Conservation (phyloP, 2,329 filamentous ascomycete species). For the Neofusicoccum kwambonambiense region DNA sequence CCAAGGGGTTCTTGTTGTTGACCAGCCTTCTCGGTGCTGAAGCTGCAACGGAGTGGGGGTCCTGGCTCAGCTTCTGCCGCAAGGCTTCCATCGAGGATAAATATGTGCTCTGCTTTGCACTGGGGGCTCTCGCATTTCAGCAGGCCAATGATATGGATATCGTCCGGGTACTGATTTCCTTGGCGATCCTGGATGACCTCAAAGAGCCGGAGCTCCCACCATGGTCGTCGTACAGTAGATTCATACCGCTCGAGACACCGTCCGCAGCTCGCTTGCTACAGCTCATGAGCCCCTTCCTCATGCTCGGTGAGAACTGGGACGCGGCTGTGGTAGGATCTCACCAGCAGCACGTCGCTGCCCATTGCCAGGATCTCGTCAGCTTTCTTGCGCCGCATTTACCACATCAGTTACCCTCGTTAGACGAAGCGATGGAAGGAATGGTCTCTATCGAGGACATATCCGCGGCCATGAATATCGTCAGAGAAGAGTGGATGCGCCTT, state of each 20-base stretch:
- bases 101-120: constrained; percentile 48
- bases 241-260: constrained; percentile 37
- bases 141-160: constrained; percentile 38
- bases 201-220: constrained; percentile 38
- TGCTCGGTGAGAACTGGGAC: too few relatives aligned
- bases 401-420: constrained; percentile 20
- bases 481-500: constrained; percentile 49
- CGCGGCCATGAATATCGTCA: constrained; percentile 41
- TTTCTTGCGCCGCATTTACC: constrained; percentile 43
- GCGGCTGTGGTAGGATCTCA: constrained; percentile 13
- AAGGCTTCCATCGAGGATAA: constrained; percentile 25
- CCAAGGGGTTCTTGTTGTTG: constrained; percentile 31
- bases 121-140: constrained; percentile 47
- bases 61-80: constrained; percentile 42
- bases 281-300: not conserved
- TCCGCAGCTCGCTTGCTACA: constrained; percentile 31
- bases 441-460: constrained; percentile 34
- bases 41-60: constrained; percentile 45
- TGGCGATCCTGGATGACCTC: constrained; percentile 42
- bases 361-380: constrained; percentile 36
- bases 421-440: not conserved
- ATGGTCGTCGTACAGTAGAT: constrained; percentile 32
- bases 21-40: constrained; percentile 42
- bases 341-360: constrained; percentile 27
- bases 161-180: constrained; percentile 47